Evolutionary conservation across 139 green algal genomes (phyloP), one percentile per base, ranked within the genome.

Genomic region (Nannochloris sp.): DNA sequence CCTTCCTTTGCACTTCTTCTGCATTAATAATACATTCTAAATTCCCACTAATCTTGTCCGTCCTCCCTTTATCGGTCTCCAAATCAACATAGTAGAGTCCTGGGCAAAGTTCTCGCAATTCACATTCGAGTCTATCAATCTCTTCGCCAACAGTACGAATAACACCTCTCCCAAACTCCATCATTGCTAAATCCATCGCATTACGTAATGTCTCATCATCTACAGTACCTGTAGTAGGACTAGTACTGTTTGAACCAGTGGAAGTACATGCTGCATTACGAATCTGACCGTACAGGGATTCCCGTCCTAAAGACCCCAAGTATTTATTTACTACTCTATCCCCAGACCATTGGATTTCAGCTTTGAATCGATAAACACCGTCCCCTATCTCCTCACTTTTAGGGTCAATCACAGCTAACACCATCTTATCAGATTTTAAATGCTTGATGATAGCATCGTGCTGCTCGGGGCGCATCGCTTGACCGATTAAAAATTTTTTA

Each of bases 321-420:
- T 77, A 73, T 24, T 68, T 71, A 4, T 64, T 23, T 19, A 80
- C 69, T 30, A 80, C 45, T 14, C 29, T 36, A 25, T 76, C 54
- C 1, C 74, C 67, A 59, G 37, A 70, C 73, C 67, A 74, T 67
- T 80, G n/a, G 25, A 48, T 36, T 27, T 1, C 36, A 13, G 38
- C 36, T 15, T 54, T 55, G 15, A 35, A 71, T 60, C 64, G 42
- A 74, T 79, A 94, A 32, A 89, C 74, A 31, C 79, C 76, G 6
- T 88, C 80, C 0, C 89, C 90, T 7, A 97, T 78, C 71, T 96
- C 89, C 70, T 97, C 90, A 38, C 65, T 89, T 78, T 91, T 95
- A 34, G 81, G 80, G 76, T 95, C 86, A 46, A 84, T 76, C 15
- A 96, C 83, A 13, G 74, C 69, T 48, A 79, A 60, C 32, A 95